Evolutionary conservation across 139 green algal species (phyloP).

Genomic region (Edaphochlamys debaryana): DNA sequence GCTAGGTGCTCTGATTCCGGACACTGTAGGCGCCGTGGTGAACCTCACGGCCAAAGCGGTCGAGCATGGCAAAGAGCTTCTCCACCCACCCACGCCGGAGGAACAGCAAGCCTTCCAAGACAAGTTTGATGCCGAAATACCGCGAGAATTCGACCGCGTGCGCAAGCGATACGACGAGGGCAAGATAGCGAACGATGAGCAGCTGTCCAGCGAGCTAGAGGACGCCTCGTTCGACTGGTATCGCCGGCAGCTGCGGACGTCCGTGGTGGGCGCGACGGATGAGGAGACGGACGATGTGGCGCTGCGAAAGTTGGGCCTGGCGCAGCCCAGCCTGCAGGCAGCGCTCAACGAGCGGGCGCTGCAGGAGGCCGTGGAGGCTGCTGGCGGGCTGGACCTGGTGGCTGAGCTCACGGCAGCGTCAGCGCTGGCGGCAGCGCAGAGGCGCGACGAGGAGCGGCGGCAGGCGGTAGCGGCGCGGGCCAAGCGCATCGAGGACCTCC

Average conservation of each 20-base stretch:
- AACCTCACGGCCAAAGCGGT: background rate
- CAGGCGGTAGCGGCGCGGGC: background rate
- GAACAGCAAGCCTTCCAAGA: background rate
- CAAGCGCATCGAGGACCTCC: background rate
- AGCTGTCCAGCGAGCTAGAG: slow-evolving; percentile 54
- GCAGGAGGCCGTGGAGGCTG: background rate
- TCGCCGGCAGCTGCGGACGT: slow-evolving; percentile 44
- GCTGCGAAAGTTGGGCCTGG: slow-evolving; percentile 27
- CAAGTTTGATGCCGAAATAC: background rate
- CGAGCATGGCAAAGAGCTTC: background rate
- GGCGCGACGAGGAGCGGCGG: background rate
- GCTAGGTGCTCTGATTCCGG: slow-evolving; percentile 1
- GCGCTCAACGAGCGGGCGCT: background rate
- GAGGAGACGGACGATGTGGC: slow-evolving; percentile 50
- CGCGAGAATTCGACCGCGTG: slow-evolving; percentile 48
- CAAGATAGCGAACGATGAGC: slow-evolving; percentile 46
- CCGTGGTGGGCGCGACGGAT: slow-evolving; percentile 34
- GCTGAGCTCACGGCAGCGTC: background rate
- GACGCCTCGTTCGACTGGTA: slow-evolving; percentile 58
- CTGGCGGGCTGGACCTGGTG: slow-evolving; percentile 2
- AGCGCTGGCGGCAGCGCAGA: too few relatives aligned
- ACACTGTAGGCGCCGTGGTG: background rate
- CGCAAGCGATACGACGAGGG: slow-evolving; percentile 35
- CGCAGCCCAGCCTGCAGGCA: background rate
- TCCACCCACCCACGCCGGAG: background rate